These are phyloP conservation scores for Trichoderma sp. DNA, from an alignment of 2,329 filamentous ascomycete species.

Conservation along the genomic window DNA sequence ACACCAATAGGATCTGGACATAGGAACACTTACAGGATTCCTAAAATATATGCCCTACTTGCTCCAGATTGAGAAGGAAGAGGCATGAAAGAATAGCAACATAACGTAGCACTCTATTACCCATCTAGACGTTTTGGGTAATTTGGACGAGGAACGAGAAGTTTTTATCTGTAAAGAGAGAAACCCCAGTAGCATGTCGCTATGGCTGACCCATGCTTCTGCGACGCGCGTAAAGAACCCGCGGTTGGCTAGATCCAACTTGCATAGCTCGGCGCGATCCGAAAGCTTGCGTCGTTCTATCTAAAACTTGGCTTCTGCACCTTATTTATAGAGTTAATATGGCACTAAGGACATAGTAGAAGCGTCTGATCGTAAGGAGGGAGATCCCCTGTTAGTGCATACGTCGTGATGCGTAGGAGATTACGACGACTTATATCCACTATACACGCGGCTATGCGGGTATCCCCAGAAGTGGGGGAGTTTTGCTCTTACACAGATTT, in stretches of 20 bases:
- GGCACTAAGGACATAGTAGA: not conserved
- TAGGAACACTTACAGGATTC: not conserved
- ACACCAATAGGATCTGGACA: not conserved
- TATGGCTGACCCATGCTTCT: not conserved
- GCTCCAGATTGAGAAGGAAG: not conserved
- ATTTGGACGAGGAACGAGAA: not conserved
- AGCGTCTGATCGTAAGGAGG: not conserved
- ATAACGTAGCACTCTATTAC: not conserved
- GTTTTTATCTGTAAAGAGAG: not conserved
- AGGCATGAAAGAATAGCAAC: not conserved
- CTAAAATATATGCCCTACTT: not conserved
- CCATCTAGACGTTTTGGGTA: not conserved
- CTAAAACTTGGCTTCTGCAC: not conserved
- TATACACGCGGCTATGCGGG: not conserved
- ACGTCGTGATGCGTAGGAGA: not conserved
- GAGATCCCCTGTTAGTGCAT: not conserved
- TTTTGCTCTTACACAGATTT: not conserved
- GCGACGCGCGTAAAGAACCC: not conserved
- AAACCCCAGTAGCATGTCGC: not conserved
- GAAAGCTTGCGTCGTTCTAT: not conserved
- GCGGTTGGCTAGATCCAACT: not conserved
- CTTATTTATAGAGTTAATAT: not conserved
- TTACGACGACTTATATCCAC: constrained; percentile 5
- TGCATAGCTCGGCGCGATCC: not conserved
- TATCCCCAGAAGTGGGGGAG: not conserved